Evolutionary conservation across 2,329 filamentous ascomycete genomes (phyloP).

Genomic region (Fusarium begoniae): DNA sequence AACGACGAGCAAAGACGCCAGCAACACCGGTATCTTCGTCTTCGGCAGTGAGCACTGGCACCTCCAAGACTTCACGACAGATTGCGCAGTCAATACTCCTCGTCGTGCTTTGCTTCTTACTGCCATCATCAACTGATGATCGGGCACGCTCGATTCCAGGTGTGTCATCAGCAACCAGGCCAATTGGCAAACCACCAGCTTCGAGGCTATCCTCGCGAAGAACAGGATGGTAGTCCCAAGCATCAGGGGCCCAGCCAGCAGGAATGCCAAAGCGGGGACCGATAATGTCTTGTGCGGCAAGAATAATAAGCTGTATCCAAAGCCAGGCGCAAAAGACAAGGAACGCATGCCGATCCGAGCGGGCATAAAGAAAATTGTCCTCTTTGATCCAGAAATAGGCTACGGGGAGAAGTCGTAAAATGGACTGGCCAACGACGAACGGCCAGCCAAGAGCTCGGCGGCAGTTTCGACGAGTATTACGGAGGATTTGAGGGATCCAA

Average conservation of each 20-base stretch:
- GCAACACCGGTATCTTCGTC: conserved; percentile 65
- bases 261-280: conserved; percentile 89
- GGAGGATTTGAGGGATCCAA: conserved; percentile 91
- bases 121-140: conserved; percentile 48
- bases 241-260: conserved; percentile 72
- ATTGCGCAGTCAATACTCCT: conserved; percentile 89
- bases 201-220: conserved; percentile 84
- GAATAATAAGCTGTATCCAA: conserved; percentile 82
- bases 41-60: conserved; percentile 76
- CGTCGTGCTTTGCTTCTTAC: conserved; percentile 44
- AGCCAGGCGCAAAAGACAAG: conserved; percentile 74
- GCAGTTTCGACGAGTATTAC: conserved; percentile 91
- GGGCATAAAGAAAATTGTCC: conserved; percentile 83
- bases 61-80: conserved; percentile 90
- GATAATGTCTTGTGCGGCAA: conserved; percentile 84
- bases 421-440: conserved; percentile 85
- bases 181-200: conserved; percentile 82
- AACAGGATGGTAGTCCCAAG: conserved; percentile 95
- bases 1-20: conserved; percentile 78
- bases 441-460: conserved; percentile 91
- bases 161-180: conserved; percentile 58
- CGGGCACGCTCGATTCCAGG: conserved; percentile 41
- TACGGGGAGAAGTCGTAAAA: conserved; percentile 80
- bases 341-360: conserved; percentile 73
- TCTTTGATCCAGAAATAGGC: conserved; percentile 83